phyloP scores from a whole-genome alignment of 2,329 filamentous ascomycete genomes.

The Ophiostoma tasmaniense region DNA sequence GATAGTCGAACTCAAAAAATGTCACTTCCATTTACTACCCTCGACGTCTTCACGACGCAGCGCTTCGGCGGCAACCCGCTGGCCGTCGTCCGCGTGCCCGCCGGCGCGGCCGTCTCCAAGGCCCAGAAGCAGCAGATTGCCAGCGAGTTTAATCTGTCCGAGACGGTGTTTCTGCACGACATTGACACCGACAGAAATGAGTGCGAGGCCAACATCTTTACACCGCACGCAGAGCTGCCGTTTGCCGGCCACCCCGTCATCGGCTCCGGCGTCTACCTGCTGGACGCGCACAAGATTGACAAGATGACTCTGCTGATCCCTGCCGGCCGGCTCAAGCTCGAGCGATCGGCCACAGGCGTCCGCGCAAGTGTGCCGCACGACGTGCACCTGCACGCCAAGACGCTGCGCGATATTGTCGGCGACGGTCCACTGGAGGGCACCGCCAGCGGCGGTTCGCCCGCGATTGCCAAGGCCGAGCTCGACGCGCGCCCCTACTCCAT shows the following conservation, averaged over 20 bases:
- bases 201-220: conserved; percentile 51
- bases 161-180: conserved; percentile 55
- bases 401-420: conserved; percentile 26
- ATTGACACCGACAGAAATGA: conserved; percentile 24
- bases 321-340: neutral
- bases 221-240: conserved; percentile 43
- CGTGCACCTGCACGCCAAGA: conserved; percentile 49
- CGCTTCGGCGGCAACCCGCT: conserved; percentile 51
- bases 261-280: conserved; percentile 45
- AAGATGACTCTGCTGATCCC: neutral
- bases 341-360: conserved; percentile 28
- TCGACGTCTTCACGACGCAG: conserved; percentile 49
- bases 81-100: conserved; percentile 48
- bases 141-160: conserved; percentile 55
- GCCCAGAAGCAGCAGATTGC: conserved; percentile 50
- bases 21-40: conserved; percentile 40
- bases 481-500: conserved; percentile 49
- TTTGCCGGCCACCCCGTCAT: conserved; percentile 57
- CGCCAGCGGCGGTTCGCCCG: conserved; percentile 25
- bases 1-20: neutral
- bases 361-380: conserved; percentile 59
- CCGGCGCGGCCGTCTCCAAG: conserved; percentile 35
- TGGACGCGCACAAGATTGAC: conserved; percentile 21
- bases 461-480: conserved; percentile 31
- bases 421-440: neutral